A percentile compares a stretch with the other conserved stretches of the same genome.
Conservation (phyloP, 2,329 filamentous ascomycete species). For the Trichoderma harzianum region DNA sequence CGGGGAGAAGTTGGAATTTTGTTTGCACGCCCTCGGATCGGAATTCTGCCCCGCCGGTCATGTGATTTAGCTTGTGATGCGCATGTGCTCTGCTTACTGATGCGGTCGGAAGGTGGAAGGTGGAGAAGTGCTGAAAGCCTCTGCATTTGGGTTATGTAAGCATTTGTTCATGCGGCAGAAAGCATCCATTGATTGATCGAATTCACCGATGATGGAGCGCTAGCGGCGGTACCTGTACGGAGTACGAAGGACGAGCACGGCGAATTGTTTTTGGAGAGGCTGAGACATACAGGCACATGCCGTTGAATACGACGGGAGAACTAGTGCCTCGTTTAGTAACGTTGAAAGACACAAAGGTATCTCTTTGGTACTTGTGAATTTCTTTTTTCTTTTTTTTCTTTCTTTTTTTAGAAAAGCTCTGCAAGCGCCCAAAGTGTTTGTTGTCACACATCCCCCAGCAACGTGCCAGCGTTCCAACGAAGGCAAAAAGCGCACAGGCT, state of each 20-base stretch:
- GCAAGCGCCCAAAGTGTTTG: background rate
- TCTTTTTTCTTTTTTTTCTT: background rate
- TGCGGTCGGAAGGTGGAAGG: background rate
- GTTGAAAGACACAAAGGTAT: background rate
- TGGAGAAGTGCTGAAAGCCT: background rate
- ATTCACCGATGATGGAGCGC: background rate
- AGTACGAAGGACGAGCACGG: background rate
- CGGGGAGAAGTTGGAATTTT: background rate
- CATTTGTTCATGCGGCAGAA: background rate
- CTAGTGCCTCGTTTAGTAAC: background rate
- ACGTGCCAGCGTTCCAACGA: background rate
- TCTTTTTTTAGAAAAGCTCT: background rate
- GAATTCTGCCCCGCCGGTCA: slow-evolving; percentile 21
- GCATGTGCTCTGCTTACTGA: background rate
- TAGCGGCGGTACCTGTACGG: background rate
- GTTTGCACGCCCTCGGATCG: background rate
- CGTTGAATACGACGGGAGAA: background rate
- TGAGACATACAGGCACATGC: slow-evolving; percentile 12
- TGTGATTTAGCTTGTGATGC: slow-evolving; percentile 22
- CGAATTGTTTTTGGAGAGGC: background rate
- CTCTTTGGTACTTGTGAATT: background rate
- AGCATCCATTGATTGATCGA: background rate
- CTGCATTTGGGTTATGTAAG: background rate
- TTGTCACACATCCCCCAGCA: slow-evolving; percentile 4
- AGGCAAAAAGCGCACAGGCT: background rate